phyloP scores from a whole-genome alignment of 352 stramenopile genomes.

The Hyaloperonospora arabidopsidis region DNA sequence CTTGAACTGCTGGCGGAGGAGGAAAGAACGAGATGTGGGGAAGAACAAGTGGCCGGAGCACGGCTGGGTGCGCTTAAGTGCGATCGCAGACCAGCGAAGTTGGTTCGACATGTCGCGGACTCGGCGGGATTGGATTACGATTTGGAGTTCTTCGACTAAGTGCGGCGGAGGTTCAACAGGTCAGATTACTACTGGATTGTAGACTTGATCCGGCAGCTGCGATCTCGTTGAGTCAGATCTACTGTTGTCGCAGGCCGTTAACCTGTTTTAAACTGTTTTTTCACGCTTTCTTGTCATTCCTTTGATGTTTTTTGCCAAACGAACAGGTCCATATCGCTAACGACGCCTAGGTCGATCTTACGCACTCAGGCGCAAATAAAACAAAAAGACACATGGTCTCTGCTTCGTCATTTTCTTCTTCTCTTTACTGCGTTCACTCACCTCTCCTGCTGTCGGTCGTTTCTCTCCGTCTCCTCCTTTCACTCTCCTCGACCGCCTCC shows the following conservation, averaged over 20 bases:
- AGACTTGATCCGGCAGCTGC: too few species aligned
- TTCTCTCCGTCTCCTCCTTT: constrained; percentile 13
- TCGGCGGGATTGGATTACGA: neutral
- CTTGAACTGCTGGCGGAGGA: too few species aligned
- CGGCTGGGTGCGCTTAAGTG: neutral
- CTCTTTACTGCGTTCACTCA: constrained; percentile 17
- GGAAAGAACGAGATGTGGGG: constrained; percentile 3
- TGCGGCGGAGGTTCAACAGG: too few species aligned
- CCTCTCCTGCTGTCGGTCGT: constrained; percentile 11
- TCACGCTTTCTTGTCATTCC: too few species aligned
- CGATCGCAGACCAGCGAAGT: neutral
- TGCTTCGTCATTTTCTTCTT: constrained; percentile 16
- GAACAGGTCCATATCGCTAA: too few species aligned
- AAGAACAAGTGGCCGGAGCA: constrained; percentile 11
- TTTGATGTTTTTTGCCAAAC: too few species aligned
- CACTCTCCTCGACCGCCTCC: constrained; percentile 24
- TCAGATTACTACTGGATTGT: too few species aligned
- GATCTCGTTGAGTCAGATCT: too few species aligned
- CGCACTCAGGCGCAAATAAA: constrained; percentile 14
- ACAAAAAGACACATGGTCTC: constrained; percentile 31
- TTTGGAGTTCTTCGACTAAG: too few species aligned
- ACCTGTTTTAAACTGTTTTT: too few species aligned
- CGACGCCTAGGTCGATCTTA: neutral
- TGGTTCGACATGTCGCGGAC: neutral
- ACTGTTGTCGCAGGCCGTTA: too few species aligned